Base-by-base conservation (phyloP, 257 asterid species). In the Solanum phureja region DNA sequence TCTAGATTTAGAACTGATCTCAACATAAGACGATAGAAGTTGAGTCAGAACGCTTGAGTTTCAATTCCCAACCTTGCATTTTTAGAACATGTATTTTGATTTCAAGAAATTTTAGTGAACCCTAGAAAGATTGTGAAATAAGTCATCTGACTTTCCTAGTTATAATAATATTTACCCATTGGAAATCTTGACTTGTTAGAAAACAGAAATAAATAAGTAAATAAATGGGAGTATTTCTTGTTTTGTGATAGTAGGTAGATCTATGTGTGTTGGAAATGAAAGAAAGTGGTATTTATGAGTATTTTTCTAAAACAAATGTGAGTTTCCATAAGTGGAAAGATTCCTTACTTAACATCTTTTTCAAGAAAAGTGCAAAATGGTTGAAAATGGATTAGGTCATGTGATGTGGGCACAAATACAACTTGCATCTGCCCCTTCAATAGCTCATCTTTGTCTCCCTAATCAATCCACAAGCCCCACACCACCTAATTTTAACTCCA, bases 271-370 rank as follows among this genome's bases (percentile, higher is more conserved):
- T 64, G 90, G 89, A 60, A 89, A 84, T 87, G 89, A 87, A 87
- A 83, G 91, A 33, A 42, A 49, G 40, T 49, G 62, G 85, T 29
- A 23, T 19, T 84, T 37, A 7, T 64, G 24, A 27, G 60, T 23
- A 58, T 27, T 33, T 18, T 21, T 38, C 9, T 16, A 8, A 40
- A 66, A 31, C 16, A 58, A 72, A 84, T 88, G 76, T 75, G 89
- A 87, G 76, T 85, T 90, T 88, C 92, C 90, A 84, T 52, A 90
- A 87, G 49, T 74, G 84, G 92, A 87, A 90, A 90, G 92, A 90
- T 88, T 88, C 91, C 58, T 69, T 75, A 23, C 42, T 23, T 58
- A 38, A 29, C 88, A 79, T 44, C 87, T 71, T 84, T 90, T 86
- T 87, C 81, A 19, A n/a, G 74, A 7, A 87, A 76, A 35, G 86